Evolutionary conservation across 2,329 filamentous ascomycete genomes (phyloP).

Genomic region (Fusarium pilosicola): DNA sequence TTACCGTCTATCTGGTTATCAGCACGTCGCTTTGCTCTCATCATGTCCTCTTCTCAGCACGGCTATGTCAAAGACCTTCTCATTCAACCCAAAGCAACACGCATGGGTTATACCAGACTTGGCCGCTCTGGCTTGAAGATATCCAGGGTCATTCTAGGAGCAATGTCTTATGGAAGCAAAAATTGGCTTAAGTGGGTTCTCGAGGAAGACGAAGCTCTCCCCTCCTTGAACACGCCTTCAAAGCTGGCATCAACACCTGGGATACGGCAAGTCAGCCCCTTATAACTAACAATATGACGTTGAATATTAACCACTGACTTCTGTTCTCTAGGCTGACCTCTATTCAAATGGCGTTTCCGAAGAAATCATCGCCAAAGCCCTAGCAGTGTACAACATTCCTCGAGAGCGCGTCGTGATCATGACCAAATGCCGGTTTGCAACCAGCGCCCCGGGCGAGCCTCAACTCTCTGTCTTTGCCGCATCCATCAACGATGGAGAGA

Average conservation of each 20-base stretch:
- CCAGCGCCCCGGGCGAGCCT: not conserved
- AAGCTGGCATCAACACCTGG: not conserved
- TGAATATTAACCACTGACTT: accelerated
- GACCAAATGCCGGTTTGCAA: not conserved
- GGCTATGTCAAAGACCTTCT: not conserved
- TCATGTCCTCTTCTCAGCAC: not conserved
- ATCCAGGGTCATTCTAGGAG: not conserved
- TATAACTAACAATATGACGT: accelerated
- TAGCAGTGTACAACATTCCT: not conserved
- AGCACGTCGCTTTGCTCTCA: accelerated
- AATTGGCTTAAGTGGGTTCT: not conserved
- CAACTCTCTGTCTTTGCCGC: not conserved
- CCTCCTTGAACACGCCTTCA: not conserved
- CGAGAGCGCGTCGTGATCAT: not conserved
- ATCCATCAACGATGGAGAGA: not conserved
- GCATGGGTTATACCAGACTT: not conserved
- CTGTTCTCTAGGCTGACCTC: not conserved
- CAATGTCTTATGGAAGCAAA: not conserved
- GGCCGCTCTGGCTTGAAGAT: not conserved
- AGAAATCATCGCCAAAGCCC: not conserved
- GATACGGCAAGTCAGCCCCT: not conserved
- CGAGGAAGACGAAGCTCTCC: not conserved
- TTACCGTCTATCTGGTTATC: too few relatives aligned
- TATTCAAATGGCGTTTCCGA: not conserved
- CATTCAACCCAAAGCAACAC: not conserved